Conservation (phyloP, 768 basidiomycete species). For the Lentinula sp. region DNA sequence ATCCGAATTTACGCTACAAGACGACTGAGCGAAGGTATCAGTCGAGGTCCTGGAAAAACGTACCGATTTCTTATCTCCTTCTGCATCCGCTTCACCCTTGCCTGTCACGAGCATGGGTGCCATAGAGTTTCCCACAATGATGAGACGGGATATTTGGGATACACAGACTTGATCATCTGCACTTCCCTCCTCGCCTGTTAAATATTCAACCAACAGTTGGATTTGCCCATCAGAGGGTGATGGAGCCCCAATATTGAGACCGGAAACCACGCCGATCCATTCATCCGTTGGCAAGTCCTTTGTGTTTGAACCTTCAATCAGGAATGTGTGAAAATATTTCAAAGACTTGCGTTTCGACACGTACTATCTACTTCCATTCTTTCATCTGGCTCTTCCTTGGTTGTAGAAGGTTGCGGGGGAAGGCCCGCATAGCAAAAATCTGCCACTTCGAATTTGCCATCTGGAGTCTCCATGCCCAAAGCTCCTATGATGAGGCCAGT, state of each 20-base stretch:
- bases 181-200: constrained; percentile 80
- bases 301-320: neutral
- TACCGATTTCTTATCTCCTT: constrained; percentile 48
- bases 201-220: constrained; percentile 86
- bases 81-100: constrained; percentile 23
- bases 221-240: constrained; percentile 64
- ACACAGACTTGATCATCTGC: constrained; percentile 57
- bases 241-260: constrained; percentile 69
- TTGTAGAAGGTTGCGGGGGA: constrained; percentile 51
- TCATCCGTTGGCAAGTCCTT: constrained; percentile 35
- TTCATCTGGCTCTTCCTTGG: constrained; percentile 21
- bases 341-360: constrained; percentile 15
- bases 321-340: neutral
- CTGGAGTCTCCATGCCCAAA: constrained; percentile 83
- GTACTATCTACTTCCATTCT: constrained; percentile 70
- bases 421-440: constrained; percentile 84
- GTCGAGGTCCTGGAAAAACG: constrained; percentile 16
- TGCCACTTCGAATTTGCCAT: constrained; percentile 90
- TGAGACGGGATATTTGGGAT: constrained; percentile 72
- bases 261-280: constrained; percentile 85
- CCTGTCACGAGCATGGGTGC: constrained; percentile 35
- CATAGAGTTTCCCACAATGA: constrained; percentile 89
- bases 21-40: constrained; percentile 7
- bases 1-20: constrained; percentile 55
- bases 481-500: constrained; percentile 91